Evolutionary conservation across 305 asterid genomes (phyloP).

Genomic region (Lippia alba): DNA sequence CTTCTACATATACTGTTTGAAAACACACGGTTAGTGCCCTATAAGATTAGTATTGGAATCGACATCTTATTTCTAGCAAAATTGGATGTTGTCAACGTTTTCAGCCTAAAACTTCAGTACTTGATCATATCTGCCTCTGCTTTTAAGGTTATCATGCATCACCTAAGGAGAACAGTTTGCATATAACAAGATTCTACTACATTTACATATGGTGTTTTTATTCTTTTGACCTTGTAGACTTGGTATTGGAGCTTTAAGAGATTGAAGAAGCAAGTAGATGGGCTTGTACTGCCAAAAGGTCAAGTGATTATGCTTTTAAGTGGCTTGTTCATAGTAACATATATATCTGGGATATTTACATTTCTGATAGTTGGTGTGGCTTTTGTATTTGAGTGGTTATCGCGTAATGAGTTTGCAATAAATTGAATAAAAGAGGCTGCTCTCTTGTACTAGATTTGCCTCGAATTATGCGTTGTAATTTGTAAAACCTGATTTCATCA

Average conservation of each 20-base stretch:
- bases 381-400: conserved; percentile 40
- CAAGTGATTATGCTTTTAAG: conserved; percentile 28
- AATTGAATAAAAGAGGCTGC: conserved; percentile 39
- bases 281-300: conserved; percentile 18
- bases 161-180: neutral
- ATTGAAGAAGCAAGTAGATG: conserved; percentile 31
- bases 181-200: conserved; percentile 14
- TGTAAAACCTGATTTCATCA: conserved; percentile 36
- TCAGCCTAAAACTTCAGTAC: conserved; percentile 22
- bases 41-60: conserved; percentile 6
- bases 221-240: conserved; percentile 59
- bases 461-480: conserved; percentile 35
- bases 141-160: conserved; percentile 20
- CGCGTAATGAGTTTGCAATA: conserved; percentile 35
- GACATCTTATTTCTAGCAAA: neutral
- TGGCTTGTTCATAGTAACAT: neutral
- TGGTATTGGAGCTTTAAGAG: conserved; percentile 88
- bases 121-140: conserved; percentile 12
- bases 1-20: neutral
- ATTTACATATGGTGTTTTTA: conserved; percentile 8
- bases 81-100: neutral
- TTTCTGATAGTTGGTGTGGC: conserved; percentile 10
- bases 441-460: conserved; percentile 30
- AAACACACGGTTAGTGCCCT: neutral
- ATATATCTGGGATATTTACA: neutral